Evolutionary conservation across 129 eudicot genomes (phyloP).

Genomic region (Tagetes patula): DNA sequence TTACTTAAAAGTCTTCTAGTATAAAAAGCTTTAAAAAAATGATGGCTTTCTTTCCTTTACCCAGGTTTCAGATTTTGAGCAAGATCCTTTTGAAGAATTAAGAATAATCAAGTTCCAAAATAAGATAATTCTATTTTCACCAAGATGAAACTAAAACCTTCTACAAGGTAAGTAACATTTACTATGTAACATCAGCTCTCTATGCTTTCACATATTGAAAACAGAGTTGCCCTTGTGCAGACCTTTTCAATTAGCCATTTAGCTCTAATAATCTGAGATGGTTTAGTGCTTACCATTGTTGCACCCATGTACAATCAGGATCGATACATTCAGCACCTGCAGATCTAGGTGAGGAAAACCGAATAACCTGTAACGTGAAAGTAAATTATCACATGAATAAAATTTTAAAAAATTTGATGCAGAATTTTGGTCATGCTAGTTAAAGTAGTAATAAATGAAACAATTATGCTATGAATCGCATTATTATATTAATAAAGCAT

Average conservation of each 20-base stretch:
- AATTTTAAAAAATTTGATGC: background rate
- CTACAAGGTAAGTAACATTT: no score
- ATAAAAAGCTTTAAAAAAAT: no score
- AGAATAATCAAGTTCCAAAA: background rate
- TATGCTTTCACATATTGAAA: background rate
- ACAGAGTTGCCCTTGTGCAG: background rate
- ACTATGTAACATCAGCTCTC: no score
- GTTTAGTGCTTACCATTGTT: conserved; percentile 72
- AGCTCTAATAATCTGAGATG: conserved; percentile 7
- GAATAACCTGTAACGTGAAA: conserved; percentile 60
- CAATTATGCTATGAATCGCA: no score
- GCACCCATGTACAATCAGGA: conserved; percentile 91
- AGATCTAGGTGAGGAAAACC: conserved; percentile 80
- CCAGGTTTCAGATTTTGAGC: background rate
- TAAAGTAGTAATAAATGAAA: background rate
- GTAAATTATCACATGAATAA: background rate
- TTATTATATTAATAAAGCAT: background rate
- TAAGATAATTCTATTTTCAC: background rate
- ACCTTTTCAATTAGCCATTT: background rate
- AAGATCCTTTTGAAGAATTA: background rate
- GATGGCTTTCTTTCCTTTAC: no score
- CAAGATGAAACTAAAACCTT: no score
- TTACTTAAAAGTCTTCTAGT: background rate
- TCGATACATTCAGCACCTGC: conserved; percentile 99
- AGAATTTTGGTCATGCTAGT: background rate